phyloP scores from a whole-genome alignment of 495 filamentous ascomycete genomes.

The Wilcoxina mikolae region DNA sequence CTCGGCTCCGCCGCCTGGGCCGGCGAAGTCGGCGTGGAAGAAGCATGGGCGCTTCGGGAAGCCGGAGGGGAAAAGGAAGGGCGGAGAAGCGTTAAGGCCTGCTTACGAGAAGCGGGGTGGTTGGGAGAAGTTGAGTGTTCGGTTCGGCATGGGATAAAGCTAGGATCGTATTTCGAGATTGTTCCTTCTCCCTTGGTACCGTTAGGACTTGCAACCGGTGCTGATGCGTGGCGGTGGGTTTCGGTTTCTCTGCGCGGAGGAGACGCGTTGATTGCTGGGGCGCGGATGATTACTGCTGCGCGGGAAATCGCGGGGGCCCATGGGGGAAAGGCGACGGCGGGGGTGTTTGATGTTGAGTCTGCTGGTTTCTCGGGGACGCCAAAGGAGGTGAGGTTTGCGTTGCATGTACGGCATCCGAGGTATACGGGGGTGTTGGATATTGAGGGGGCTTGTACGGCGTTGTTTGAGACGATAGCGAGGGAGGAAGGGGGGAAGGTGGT shows the following conservation, averaged over 20 bases:
- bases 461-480: background rate
- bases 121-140: background rate
- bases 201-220: background rate
- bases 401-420: background rate
- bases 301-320: background rate
- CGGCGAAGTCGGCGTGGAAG: background rate
- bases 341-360: background rate
- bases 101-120: background rate
- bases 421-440: background rate
- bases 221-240: background rate
- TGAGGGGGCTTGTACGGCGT: background rate
- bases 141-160: background rate
- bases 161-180: background rate
- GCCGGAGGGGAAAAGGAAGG: background rate
- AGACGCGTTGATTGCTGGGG: background rate
- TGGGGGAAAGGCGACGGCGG: background rate
- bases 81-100: background rate
- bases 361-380: background rate
- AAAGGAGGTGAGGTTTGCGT: background rate
- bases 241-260: background rate
- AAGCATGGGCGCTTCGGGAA: background rate
- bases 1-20: background rate
- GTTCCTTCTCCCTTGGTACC: background rate
- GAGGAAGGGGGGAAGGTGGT: background rate
- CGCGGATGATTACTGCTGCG: background rate